phyloP scores from a whole-genome alignment of 306 rosid genomes.

The Begonia fuchsioides region DNA sequence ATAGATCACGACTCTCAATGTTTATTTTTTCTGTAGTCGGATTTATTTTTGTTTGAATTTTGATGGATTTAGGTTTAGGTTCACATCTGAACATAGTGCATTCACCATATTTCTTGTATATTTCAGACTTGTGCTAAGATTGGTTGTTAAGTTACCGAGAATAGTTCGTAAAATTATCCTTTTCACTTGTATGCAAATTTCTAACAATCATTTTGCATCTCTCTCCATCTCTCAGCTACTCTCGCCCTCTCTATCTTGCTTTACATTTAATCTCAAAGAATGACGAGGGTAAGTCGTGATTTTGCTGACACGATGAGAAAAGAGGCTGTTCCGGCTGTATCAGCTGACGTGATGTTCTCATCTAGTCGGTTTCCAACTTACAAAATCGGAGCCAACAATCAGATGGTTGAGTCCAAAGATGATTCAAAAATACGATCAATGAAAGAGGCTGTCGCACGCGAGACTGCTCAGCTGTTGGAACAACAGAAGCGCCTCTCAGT shows the following conservation, averaged over 20 bases:
- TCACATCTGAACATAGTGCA: too few relatives aligned
- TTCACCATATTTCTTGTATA: too few relatives aligned
- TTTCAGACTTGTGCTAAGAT: neutral
- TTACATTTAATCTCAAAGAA: slow-evolving; percentile 21
- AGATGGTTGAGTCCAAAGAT: slow-evolving; percentile 56
- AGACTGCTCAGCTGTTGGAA: slow-evolving; percentile 77
- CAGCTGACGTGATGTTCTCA: slow-evolving; percentile 67
- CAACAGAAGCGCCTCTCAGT: slow-evolving; percentile 90
- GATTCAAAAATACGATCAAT: slow-evolving; percentile 52
- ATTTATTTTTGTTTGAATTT: too few relatives aligned
- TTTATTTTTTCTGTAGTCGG: too few relatives aligned
- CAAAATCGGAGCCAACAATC: slow-evolving; percentile 65
- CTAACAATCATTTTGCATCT: slow-evolving; percentile 4
- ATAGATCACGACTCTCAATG: too few relatives aligned
- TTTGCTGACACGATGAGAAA: slow-evolving; percentile 62
- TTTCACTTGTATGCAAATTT: neutral
- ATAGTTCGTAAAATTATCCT: neutral
- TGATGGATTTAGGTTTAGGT: too few relatives aligned
- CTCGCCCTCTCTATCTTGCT: slow-evolving; percentile 17
- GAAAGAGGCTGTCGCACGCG: slow-evolving; percentile 89
- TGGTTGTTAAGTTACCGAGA: neutral
- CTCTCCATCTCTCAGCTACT: neutral
- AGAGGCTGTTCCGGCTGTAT: slow-evolving; percentile 44
- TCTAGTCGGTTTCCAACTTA: slow-evolving; percentile 80
- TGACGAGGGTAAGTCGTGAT: slow-evolving; percentile 70